phyloP scores from a whole-genome alignment of 805 yeast genomes.

The Candida ortonii region DNA sequence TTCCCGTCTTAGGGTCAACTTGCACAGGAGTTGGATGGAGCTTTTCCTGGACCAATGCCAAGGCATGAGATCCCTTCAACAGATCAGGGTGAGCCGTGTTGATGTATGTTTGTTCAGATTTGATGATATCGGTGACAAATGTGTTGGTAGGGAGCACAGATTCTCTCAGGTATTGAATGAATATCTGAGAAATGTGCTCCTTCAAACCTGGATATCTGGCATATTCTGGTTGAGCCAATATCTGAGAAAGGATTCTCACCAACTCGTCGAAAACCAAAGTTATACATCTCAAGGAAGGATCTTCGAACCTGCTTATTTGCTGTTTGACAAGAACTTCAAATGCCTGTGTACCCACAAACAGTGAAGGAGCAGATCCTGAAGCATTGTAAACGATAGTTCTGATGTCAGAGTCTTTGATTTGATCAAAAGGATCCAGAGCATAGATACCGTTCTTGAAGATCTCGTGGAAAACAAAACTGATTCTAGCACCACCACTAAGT shows the following conservation, averaged over 20 bases:
- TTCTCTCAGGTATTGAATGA: conserved; percentile 75
- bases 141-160: conserved; percentile 80
- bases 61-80: conserved; percentile 90
- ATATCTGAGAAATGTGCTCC: conserved; percentile 77
- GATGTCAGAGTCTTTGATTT: conserved; percentile 91
- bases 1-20: conserved; percentile 88
- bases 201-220: conserved; percentile 88
- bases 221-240: conserved; percentile 76
- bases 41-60: conserved; percentile 88
- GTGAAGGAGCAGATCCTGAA: conserved; percentile 92
- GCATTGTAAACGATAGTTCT: conserved; percentile 96
- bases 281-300: conserved; percentile 86
- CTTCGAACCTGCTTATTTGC: conserved; percentile 91
- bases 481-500: conserved; percentile 97
- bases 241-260: conserved; percentile 84
- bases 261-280: conserved; percentile 90
- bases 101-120: conserved; percentile 87
- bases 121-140: conserved; percentile 80
- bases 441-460: conserved; percentile 88
- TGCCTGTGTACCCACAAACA: conserved; percentile 96
- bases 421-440: conserved; percentile 94
- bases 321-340: conserved; percentile 94
- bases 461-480: conserved; percentile 95
- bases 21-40: conserved; percentile 76
- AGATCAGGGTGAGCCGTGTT: conserved; percentile 98